These are phyloP conservation scores for Staphylotrichum tortipilum DNA, from an alignment of 495 filamentous ascomycete species.

Conservation along the genomic window DNA sequence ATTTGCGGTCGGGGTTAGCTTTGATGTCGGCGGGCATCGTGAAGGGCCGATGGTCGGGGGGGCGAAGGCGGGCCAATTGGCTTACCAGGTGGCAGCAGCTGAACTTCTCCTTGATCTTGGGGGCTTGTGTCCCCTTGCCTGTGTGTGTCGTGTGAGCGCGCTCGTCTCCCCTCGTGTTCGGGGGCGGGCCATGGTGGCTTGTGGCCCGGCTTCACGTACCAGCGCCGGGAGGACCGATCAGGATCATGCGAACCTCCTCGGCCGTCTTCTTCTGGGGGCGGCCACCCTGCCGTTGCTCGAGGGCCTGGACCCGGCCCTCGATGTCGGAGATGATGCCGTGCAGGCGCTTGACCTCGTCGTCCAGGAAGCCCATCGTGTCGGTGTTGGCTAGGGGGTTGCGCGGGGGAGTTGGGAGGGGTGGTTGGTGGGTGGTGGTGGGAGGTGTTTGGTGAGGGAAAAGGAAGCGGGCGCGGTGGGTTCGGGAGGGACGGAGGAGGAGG, in stretches of 20 bases:
- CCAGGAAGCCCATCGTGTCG: constrained; percentile 72
- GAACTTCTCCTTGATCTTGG: constrained; percentile 95
- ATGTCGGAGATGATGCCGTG: constrained; percentile 73
- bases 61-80: constrained; percentile 14
- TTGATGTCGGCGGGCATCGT: too few relatives aligned
- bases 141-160: constrained; percentile 33
- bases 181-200: not conserved
- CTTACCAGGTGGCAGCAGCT: constrained; percentile 92
- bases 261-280: constrained; percentile 37
- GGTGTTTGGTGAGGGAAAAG: constrained; percentile 7
- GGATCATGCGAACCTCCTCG: constrained; percentile 78
- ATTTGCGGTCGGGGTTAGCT: too few relatives aligned
- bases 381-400: too few relatives aligned
- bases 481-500: constrained; percentile 4
- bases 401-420: too few relatives aligned
- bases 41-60: too few relatives aligned
- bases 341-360: constrained; percentile 67
- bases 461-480: constrained; percentile 12
- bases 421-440: constrained; percentile 22
- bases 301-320: constrained; percentile 68
- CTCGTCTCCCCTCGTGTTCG: not conserved
- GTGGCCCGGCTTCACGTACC: constrained; percentile 48
- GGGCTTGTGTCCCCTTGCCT: constrained; percentile 99
- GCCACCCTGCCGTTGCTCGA: constrained; percentile 55
- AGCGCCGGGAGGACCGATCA: constrained; percentile 96